Evolutionary conservation across 2,329 filamentous ascomycete genomes (phyloP), one percentile per base, ranked within the genome.

Genomic region (Ophiostoma tasmaniense): DNA sequence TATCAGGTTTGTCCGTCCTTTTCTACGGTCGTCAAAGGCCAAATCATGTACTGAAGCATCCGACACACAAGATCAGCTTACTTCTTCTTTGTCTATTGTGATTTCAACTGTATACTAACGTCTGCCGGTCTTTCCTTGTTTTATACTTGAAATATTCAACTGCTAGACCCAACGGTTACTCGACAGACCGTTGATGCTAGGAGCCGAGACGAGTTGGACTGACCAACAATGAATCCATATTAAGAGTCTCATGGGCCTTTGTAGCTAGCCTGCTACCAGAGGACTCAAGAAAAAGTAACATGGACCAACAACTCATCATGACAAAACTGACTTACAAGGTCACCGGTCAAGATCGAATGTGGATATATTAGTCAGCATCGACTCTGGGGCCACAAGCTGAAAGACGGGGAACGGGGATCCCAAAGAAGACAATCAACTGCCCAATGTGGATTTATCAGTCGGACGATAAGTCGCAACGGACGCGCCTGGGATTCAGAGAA

Each of bases 391-490:
- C 28, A 35, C 59, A 62, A 62, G 28, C 59, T 35, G 28, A 62
- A 62, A 62, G 59, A 62, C 59, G 59, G 59, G 59, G 59, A 62
- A 35, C 59, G 50, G 50, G 22, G 22, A 25, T 45, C 59, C 59
- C 30, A 62, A 33, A 33, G 59, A 62, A 35, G 59, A 62, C 59
- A 62, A 62, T n/a, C 28, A 61, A 33, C 22, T 33, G 28, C 55
- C 28, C 59, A 37, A 35, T 33, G 59, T 62, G 59, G 59, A 62
- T 62, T 35, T 35, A n/a, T 33, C 28, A 33, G 30, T 35, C 4
- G 28, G 59, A 33, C 59, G 8, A 35, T 35, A 62, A 33, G 28
- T 37, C 59, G 59, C 20, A n/a, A 35, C 14, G 13, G 59, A 62
- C 59, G 59, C 59, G 59, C 30, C 20, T 20, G 33, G 33, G 10